Conservation (phyloP, 768 basidiomycete genomes). For the Podaxis mareebaensis region DNA sequence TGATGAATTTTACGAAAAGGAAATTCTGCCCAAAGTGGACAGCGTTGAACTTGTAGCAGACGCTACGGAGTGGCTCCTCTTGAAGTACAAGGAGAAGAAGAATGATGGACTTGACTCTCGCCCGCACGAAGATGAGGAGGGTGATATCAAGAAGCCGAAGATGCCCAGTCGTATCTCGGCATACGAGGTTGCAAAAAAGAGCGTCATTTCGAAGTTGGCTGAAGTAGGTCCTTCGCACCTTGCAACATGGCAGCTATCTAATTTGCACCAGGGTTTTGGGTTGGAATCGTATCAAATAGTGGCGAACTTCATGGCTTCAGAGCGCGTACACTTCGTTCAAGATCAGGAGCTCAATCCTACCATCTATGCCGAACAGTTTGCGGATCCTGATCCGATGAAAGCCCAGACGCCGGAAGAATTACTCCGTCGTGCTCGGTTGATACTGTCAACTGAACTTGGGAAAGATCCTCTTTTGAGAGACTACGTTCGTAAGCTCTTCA, state of each 20-base stretch:
- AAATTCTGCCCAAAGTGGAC: conserved; percentile 67
- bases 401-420: conserved; percentile 65
- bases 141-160: conserved; percentile 63
- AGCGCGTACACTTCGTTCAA: conserved; percentile 67
- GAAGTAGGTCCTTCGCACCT: conserved; percentile 50
- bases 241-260: background rate
- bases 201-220: conserved; percentile 73
- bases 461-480: conserved; percentile 89
- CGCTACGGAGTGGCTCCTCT: conserved; percentile 84
- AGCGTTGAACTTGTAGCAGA: conserved; percentile 90
- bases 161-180: conserved; percentile 81
- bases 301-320: conserved; percentile 70
- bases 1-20: conserved; percentile 77
- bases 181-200: conserved; percentile 84
- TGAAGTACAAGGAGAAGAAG: conserved; percentile 81
- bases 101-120: conserved; percentile 60
- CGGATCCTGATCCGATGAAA: conserved; percentile 63
- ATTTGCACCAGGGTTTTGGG: conserved; percentile 69
- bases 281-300: conserved; percentile 82
- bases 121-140: conserved; percentile 60
- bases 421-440: conserved; percentile 73
- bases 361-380: conserved; percentile 85
- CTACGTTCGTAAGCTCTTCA: conserved; percentile 75
- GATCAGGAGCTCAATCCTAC: conserved; percentile 82
- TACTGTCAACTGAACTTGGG: conserved; percentile 86